Base-by-base conservation (phyloP, 208 protist species). In the Crithidia mellificae region DNA sequence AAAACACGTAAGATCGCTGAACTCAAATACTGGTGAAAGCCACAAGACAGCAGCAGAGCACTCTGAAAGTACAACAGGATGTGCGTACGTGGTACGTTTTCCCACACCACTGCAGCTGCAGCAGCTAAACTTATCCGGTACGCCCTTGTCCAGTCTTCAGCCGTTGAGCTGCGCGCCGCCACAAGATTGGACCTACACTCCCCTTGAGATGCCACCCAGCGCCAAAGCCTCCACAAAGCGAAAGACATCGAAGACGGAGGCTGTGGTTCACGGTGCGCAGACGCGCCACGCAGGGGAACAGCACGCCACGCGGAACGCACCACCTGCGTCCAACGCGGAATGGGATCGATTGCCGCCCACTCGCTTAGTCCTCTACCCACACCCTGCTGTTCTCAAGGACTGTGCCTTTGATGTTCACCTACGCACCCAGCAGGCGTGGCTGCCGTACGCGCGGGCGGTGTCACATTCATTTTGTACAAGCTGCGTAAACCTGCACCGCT, bases 101-200 rank as follows among this genome's bases (percentile, higher is more conserved):
- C 58, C 49, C 8, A 6, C 36, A 17, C 62, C 52, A 0, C 20
- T 67, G 57, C 68, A 29, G n/a, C 44, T 67, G 9, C 34, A 29
- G 29, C 58, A 67, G 59, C 59, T 65, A 20, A 65, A 49, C 32
- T 15, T 74, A 15, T 39, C 57, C 15, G 52, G 53, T 47, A 66
- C 52, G 11, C 57, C 68, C 19, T 22, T 63, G 20, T 25, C 58
- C 27, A 36, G 24, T 24, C 32, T 67, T 8, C 19, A 55, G 12
- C 41, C 51, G 51, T 39, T 58, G 29, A 41, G 49, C 24, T 19
- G 29, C 2, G 34, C 25, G 15, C 57, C 39, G 34, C 57, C 46
- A 44, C 32, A 20, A n/a, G 47, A 30, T 46, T 73, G 47, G 56
- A 2, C 38, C 15, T 68, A 58, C 39, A 49, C 34, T 20, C 2